Conservation (phyloP, 805 yeast genomes). For the Pichia sporocuriosa region DNA sequence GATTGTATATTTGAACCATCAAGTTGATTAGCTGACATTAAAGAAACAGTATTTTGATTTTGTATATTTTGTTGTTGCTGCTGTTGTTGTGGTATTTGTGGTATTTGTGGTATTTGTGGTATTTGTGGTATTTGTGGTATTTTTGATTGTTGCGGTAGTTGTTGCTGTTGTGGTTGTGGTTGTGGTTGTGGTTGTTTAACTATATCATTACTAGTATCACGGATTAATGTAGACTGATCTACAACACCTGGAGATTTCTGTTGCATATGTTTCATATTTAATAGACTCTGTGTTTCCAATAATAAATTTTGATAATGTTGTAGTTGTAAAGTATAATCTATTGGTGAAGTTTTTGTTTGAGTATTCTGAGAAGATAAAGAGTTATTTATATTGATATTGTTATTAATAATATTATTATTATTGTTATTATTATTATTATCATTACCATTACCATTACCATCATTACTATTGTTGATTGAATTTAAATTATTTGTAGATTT, state of each 20-base stretch:
- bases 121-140: neutral
- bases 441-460: too few species aligned
- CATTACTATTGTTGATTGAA: too few species aligned
- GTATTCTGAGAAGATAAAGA: neutral
- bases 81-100: neutral
- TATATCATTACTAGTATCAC: too few species aligned
- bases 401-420: neutral
- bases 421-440: too few species aligned
- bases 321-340: conserved; percentile 28
- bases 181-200: neutral
- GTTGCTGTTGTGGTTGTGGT: conserved; percentile 1
- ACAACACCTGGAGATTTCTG: conserved; percentile 1
- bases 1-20: conserved; percentile 5
- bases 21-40: neutral
- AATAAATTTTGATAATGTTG: conserved; percentile 30
- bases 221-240: neutral
- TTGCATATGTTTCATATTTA: conserved; percentile 16
- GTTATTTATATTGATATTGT: neutral
- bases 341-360: conserved; percentile 17
- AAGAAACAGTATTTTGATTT: neutral
- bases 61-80: neutral
- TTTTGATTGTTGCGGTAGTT: conserved; percentile 5
- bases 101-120: neutral
- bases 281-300: conserved; percentile 24
- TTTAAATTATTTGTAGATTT: neutral